Evolutionary conservation across 2,329 filamentous ascomycete genomes (phyloP), one percentile per base, ranked within the genome.

Genomic region (Rhexocercosporidium sp.): DNA sequence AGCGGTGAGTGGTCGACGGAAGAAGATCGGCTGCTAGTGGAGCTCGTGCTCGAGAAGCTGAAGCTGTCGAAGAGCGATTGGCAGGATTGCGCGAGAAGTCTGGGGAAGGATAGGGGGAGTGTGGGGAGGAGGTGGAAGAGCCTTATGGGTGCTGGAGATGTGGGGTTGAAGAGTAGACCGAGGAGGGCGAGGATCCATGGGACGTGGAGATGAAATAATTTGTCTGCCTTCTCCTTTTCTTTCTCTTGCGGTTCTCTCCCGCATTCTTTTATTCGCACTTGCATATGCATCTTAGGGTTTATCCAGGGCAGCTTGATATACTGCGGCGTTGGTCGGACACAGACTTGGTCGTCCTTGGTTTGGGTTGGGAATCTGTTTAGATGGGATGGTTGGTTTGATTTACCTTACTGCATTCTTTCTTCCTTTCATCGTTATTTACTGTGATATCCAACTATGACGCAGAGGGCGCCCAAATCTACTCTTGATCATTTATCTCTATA

Each of bases 1-100:
- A 46, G 51, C 39, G 20, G 47, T 39, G 78, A 79, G 46, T 91
- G 89, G 89, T 88, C 83, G 67, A 81, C 82, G 1, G 88, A 90
- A 70, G 88, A 91, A 69, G 88, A 91, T 76, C 82, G 87, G 66
- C 81, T 89, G 66, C 81, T 91, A 1, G 86, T 91, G n/a, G 88
- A 90, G 78, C 82, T 91, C 20, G 87, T 91, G 46, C 81, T 91
- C 6, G 87, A 89, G 75, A 90, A 90, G 80, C 81, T 91, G 64
- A 86, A 85, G 78, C 81, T 91, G 25, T 85, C 84, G 72, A 89
- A 87, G 78, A 82, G 83, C 60, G 88, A 91, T 66, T 90, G 88
- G 88, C 86, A 89, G 67, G 88, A 91, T 75, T 90, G 88, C 76
- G 88, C 88, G 51, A 82, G 87, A 67, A 88, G 82, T 71, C 80